A percentile compares a stretch with the other conserved stretches of the same genome.
These are phyloP conservation scores for Epicoccum sorghinum DNA, from an alignment of 2,329 filamentous ascomycete species.

Conservation along the genomic window DNA sequence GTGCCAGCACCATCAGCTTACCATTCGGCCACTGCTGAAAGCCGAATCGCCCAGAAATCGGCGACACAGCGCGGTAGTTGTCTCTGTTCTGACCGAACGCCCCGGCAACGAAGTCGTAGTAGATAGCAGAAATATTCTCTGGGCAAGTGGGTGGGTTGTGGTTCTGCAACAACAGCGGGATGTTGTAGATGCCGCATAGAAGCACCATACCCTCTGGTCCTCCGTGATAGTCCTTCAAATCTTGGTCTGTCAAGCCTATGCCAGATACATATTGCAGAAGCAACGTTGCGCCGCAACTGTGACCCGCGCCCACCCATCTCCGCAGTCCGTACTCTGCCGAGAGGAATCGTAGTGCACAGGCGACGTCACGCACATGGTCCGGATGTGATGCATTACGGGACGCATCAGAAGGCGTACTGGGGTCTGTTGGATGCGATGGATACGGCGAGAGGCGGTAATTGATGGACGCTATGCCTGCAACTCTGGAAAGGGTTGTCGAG, in stretches of 20 bases:
- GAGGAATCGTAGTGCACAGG: conserved; percentile 58
- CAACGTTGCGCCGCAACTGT: conserved; percentile 69
- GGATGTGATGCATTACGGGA: conserved; percentile 62
- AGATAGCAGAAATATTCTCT: conserved; percentile 53
- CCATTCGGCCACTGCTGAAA: conserved; percentile 49
- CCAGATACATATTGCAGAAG: conserved; percentile 60
- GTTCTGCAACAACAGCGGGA: conserved; percentile 59
- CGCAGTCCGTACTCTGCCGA: conserved; percentile 54
- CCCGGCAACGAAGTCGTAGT: conserved; percentile 62
- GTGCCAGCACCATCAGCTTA: conserved; percentile 50
- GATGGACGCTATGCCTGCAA: conserved; percentile 68
- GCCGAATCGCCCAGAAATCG: conserved; percentile 54
- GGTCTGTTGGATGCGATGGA: conserved; percentile 51
- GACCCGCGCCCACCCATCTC: conserved; percentile 64
- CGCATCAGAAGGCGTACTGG: conserved; percentile 54
- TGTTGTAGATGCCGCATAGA: conserved; percentile 70
- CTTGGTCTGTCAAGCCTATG: conserved; percentile 18
- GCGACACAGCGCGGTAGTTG: conserved; percentile 54
- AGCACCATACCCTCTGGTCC: conserved; percentile 59
- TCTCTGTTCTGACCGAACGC: conserved; percentile 62
- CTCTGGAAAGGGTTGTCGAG: conserved; percentile 21
- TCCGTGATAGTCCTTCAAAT: not conserved
- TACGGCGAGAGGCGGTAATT: conserved; percentile 68
- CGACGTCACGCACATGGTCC: conserved; percentile 65
- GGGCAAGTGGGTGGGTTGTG: conserved; percentile 46